Evolutionary conservation across 2,329 filamentous ascomycete species (phyloP).

Genomic region (Pseudonectria buxi): DNA sequence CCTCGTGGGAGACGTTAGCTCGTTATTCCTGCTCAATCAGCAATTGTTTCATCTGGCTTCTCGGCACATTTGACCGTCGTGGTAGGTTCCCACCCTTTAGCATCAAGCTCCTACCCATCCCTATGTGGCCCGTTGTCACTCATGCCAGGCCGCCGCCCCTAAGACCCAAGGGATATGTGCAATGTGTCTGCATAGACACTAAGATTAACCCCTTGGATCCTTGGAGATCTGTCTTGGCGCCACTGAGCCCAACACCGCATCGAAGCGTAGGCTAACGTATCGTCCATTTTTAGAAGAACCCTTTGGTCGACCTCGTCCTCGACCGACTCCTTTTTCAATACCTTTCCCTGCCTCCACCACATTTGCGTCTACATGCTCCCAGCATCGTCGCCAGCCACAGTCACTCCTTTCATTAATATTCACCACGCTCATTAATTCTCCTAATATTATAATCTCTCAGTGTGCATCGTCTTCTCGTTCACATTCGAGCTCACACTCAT

Average conservation of each 20-base stretch:
- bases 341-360: slow-evolving; percentile 29
- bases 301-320: slow-evolving; percentile 40
- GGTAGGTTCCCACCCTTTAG: slow-evolving; percentile 40
- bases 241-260: slow-evolving; percentile 16
- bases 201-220: slow-evolving; percentile 5
- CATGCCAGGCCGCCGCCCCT: slow-evolving; percentile 21
- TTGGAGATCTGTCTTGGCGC: slow-evolving; percentile 12
- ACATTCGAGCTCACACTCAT: slow-evolving; percentile 28
- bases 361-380: slow-evolving; percentile 35
- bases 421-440: slow-evolving; percentile 54
- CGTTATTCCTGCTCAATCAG: slow-evolving; percentile 52
- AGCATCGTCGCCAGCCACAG: slow-evolving; percentile 43
- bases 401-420: slow-evolving; percentile 50
- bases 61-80: slow-evolving; percentile 36
- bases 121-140: slow-evolving; percentile 11
- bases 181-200: slow-evolving; percentile 2
- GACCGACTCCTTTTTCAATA: slow-evolving; percentile 40
- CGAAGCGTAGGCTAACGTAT: slow-evolving; percentile 26
- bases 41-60: slow-evolving; percentile 39
- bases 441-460: slow-evolving; percentile 45
- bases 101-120: slow-evolving; percentile 17
- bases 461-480: slow-evolving; percentile 27
- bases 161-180: slow-evolving; percentile 27
- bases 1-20: slow-evolving; percentile 58
- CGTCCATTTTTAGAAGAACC: slow-evolving; percentile 36